Evolutionary conservation across 2,329 filamentous ascomycete species (phyloP).

Genomic region (Bipolaris cookei): DNA sequence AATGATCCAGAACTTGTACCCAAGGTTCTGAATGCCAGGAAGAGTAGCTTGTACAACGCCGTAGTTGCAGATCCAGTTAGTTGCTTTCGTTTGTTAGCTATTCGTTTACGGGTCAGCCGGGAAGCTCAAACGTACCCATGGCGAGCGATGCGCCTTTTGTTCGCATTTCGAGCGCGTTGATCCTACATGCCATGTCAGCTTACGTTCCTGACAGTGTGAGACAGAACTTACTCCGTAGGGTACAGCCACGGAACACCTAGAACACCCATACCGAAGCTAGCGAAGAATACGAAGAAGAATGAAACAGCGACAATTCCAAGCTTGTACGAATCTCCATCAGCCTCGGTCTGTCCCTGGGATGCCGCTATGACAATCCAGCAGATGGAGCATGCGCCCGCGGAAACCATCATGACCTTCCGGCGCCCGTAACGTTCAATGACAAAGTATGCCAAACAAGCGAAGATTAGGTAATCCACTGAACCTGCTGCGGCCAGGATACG

Average conservation of each 20-base stretch:
- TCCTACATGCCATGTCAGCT: slow-evolving; percentile 19
- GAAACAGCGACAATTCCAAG: slow-evolving; percentile 57
- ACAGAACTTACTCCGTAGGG: slow-evolving; percentile 34
- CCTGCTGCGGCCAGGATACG: slow-evolving; percentile 53
- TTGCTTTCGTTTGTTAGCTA: slow-evolving; percentile 10
- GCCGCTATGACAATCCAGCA: slow-evolving; percentile 59
- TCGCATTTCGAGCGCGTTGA: slow-evolving; percentile 46
- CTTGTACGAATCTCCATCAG: slow-evolving; percentile 53
- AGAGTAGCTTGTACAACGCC: slow-evolving; percentile 44
- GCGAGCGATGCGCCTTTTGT: slow-evolving; percentile 45
- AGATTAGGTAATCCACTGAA: slow-evolving; percentile 55
- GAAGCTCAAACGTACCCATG: slow-evolving; percentile 21
- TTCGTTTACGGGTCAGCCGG: neutral
- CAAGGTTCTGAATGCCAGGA: slow-evolving; percentile 51
- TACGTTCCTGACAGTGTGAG: no score
- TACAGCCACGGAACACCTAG: slow-evolving; percentile 47
- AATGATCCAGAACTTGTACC: slow-evolving; percentile 62
- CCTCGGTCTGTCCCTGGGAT: slow-evolving; percentile 50
- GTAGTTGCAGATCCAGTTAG: slow-evolving; percentile 46
- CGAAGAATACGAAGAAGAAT: slow-evolving; percentile 50
- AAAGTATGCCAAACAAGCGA: slow-evolving; percentile 53
- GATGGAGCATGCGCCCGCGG: slow-evolving; percentile 56
- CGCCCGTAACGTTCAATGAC: slow-evolving; percentile 58
- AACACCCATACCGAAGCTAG: slow-evolving; percentile 46
- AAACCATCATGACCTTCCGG: slow-evolving; percentile 57